Evolutionary conservation across 306 rosid species (phyloP).

Genomic region (Neltuma alba): DNA sequence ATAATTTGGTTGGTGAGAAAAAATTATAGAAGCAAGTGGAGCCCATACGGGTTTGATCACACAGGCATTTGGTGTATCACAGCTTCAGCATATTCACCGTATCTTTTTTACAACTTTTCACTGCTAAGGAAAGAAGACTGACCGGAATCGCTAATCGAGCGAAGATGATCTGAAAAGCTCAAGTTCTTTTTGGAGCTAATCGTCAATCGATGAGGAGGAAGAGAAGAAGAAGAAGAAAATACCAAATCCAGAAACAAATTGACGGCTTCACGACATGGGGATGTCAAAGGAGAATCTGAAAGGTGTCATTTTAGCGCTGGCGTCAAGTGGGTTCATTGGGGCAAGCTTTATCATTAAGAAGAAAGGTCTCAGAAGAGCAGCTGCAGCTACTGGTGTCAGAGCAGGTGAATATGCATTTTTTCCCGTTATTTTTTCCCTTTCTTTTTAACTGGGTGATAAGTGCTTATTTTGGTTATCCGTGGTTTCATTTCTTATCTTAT

Average conservation of each 20-base stretch:
- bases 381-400: slow-evolving; percentile 73
- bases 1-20: neutral
- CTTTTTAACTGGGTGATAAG: neutral
- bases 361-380: slow-evolving; percentile 82
- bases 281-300: slow-evolving; percentile 59
- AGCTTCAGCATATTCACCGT: slow-evolving; percentile 23
- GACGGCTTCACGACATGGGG: slow-evolving; percentile 46
- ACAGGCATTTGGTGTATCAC: neutral
- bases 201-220: too few relatives aligned
- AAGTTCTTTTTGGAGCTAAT: slow-evolving; percentile 38
- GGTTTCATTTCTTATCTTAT: slow-evolving; percentile 30
- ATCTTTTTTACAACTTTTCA: slow-evolving; percentile 24
- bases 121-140: neutral
- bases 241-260: slow-evolving; percentile 26
- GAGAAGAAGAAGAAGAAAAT: slow-evolving; percentile 37
- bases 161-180: slow-evolving; percentile 48
- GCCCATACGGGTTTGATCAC: neutral
- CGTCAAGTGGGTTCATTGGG: slow-evolving; percentile 82
- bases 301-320: slow-evolving; percentile 74
- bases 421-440: neutral
- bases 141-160: slow-evolving; percentile 27
- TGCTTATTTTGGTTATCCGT: slow-evolving; percentile 22
- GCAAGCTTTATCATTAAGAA: slow-evolving; percentile 90
- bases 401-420: slow-evolving; percentile 53
- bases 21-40: slow-evolving; percentile 6